These are phyloP conservation scores for Balamuthia mandrillaris DNA, from an alignment of 208 protist species.

Conservation along the genomic window DNA sequence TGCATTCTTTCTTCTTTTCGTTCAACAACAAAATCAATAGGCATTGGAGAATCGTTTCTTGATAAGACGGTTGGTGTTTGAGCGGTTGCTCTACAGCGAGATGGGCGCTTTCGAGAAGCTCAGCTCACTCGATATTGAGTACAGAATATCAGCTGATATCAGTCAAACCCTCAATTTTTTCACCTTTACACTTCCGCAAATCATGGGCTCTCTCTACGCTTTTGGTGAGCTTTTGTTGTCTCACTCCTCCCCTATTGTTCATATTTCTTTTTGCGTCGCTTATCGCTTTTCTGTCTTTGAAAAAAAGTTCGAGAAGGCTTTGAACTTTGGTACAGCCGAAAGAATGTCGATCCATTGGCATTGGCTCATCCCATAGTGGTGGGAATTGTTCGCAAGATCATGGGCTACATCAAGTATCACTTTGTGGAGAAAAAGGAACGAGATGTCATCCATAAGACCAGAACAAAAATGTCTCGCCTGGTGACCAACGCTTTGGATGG, in stretches of 20 bases:
- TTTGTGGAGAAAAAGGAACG: constrained; percentile 44
- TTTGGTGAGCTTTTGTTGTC: constrained; percentile 21
- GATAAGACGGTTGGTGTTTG: constrained; percentile 51
- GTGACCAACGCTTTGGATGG: constrained; percentile 42
- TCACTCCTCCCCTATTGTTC: background rate
- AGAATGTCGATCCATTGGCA: constrained; percentile 44
- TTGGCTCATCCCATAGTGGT: constrained; percentile 47
- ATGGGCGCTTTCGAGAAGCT: constrained; percentile 54
- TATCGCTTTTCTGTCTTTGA: too few relatives aligned
- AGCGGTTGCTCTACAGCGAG: constrained; percentile 53
- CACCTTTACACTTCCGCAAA: constrained; percentile 17
- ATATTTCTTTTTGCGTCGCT: background rate
- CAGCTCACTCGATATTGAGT: constrained; percentile 39
- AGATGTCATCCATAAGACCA: constrained; percentile 32
- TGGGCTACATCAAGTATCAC: constrained; percentile 45
- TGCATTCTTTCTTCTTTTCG: too few relatives aligned
- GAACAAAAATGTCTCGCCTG: constrained; percentile 45
- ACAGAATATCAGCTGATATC: constrained; percentile 46
- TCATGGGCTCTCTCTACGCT: constrained; percentile 8
- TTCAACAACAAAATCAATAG: constrained; percentile 17
- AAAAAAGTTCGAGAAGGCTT: constrained; percentile 38
- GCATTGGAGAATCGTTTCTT: constrained; percentile 40
- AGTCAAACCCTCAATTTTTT: constrained; percentile 30
- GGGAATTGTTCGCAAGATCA: background rate
- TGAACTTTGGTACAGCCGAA: background rate